Evolutionary conservation across 495 filamentous ascomycete genomes (phyloP).

Genomic region (Tuber borchii): DNA sequence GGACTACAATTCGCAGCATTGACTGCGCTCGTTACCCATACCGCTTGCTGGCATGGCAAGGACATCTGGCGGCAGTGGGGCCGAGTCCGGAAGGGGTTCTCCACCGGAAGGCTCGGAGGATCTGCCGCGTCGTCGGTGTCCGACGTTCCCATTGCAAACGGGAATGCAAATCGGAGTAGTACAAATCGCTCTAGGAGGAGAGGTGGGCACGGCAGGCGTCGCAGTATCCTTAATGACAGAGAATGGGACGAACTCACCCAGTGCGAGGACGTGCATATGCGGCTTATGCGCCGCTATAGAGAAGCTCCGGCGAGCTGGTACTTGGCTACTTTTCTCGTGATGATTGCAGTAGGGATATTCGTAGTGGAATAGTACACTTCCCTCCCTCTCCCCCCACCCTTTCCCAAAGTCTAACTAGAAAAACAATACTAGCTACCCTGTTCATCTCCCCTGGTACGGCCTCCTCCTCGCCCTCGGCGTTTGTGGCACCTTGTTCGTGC

Average conservation of each 20-base stretch:
- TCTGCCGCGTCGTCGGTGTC: conserved; percentile 1
- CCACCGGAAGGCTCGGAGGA: neutral
- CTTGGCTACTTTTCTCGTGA: conserved; percentile 58
- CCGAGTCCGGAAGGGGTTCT: conserved; percentile 17
- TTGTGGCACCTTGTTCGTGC: conserved; percentile 65
- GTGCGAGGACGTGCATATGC: conserved; percentile 69
- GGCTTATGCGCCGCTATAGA: conserved; percentile 65
- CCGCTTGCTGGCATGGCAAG: conserved; percentile 64
- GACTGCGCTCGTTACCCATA: conserved; percentile 64
- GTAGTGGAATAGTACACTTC: conserved; percentile 59
- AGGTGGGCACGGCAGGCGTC: conserved; percentile 40
- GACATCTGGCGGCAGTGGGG: conserved; percentile 66
- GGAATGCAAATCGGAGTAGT: conserved; percentile 29
- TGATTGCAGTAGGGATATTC: conserved; percentile 69
- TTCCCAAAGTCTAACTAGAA: conserved; percentile 36
- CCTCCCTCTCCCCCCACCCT: conserved; percentile 25
- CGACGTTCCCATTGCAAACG: conserved; percentile 10
- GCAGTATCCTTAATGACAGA: conserved; percentile 37
- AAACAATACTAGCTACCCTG: conserved; percentile 49
- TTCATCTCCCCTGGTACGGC: conserved; percentile 71
- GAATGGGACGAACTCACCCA: conserved; percentile 53
- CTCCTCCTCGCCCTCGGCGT: conserved; percentile 68
- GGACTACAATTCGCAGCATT: conserved; percentile 74
- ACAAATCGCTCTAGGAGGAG: conserved; percentile 47
- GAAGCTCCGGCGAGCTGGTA: conserved; percentile 79